Conservation (phyloP, 2,329 filamentous ascomycete genomes). For the Penicillium sp. region DNA sequence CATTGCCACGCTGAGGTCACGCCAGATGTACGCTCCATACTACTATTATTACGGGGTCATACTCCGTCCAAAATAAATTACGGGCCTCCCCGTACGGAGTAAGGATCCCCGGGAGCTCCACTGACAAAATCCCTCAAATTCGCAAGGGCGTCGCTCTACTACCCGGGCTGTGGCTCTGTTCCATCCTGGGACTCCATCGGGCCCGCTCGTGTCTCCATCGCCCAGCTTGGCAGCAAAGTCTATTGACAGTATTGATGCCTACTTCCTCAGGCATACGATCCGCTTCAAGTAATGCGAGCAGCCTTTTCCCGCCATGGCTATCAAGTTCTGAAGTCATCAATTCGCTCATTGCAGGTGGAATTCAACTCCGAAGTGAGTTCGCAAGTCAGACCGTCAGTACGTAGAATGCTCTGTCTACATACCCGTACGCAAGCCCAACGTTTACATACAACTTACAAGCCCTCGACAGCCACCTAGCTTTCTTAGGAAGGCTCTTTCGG, state of each 20-base stretch:
- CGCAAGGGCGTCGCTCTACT: background rate
- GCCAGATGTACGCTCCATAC: background rate
- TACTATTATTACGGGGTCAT: background rate
- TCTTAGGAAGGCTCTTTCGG: conserved; percentile 7
- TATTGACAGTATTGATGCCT: conserved; percentile 7
- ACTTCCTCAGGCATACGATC: background rate
- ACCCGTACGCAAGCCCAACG: background rate
- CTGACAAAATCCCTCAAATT: conserved; percentile 20
- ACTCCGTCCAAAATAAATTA: conserved; percentile 1
- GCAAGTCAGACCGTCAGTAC: background rate
- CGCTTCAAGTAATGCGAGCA: conserved; percentile 6
- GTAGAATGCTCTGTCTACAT: background rate
- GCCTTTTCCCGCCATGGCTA: background rate
- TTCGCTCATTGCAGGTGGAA: background rate
- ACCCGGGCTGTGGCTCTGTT: conserved; percentile 1
- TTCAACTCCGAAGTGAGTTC: background rate
- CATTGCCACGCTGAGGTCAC: conserved; percentile 14
- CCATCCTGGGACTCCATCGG: background rate
- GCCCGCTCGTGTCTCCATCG: conserved; percentile 6
- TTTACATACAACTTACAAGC: background rate
- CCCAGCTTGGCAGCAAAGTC: conserved; percentile 14
- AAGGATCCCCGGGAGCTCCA: conserved; percentile 20
- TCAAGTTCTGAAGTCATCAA: background rate
- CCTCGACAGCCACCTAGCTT: conserved; percentile 1
- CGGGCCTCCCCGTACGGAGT: conserved; percentile 16